Conservation (phyloP, 768 basidiomycete genomes). For the Naematelia aurantialba region DNA sequence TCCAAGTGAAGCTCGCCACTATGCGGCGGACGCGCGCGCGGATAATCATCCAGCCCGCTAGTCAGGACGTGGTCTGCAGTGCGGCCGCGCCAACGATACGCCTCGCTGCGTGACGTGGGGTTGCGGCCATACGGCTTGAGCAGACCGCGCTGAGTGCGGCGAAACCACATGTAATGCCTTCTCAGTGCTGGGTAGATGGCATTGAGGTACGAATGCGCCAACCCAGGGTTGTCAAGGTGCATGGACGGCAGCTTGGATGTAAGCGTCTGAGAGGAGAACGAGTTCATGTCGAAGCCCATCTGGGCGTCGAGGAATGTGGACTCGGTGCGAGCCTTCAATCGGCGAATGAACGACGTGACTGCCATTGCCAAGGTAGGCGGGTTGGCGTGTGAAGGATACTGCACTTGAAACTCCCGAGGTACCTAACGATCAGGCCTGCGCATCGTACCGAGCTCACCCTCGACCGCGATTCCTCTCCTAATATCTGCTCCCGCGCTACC, state of each 20-base stretch:
- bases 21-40: constrained; percentile 74
- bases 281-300: constrained; percentile 53
- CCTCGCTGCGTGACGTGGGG: constrained; percentile 81
- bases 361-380: constrained; percentile 94
- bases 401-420: constrained; percentile 81
- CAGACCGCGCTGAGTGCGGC: constrained; percentile 86
- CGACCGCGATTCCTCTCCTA: constrained; percentile 93
- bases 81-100: constrained; percentile 90
- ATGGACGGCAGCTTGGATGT: constrained; percentile 14
- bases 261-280: constrained; percentile 1
- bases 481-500: constrained; percentile 93
- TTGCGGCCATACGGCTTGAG: constrained; percentile 79
- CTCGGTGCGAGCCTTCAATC: constrained; percentile 55
- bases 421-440: constrained; percentile 55
- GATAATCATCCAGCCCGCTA: constrained; percentile 95
- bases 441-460: constrained; percentile 56
- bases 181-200: constrained; percentile 79
- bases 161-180: constrained; percentile 94
- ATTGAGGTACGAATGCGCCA: constrained; percentile 66
- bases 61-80: constrained; percentile 74
- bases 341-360: constrained; percentile 80
- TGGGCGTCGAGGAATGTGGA: constrained; percentile 61
- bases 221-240: constrained; percentile 59
- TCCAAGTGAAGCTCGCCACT: constrained; percentile 90
- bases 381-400: constrained; percentile 91